phyloP scores from a whole-genome alignment of 495 filamentous ascomycete species.

The Cercophora newfieldiana region DNA sequence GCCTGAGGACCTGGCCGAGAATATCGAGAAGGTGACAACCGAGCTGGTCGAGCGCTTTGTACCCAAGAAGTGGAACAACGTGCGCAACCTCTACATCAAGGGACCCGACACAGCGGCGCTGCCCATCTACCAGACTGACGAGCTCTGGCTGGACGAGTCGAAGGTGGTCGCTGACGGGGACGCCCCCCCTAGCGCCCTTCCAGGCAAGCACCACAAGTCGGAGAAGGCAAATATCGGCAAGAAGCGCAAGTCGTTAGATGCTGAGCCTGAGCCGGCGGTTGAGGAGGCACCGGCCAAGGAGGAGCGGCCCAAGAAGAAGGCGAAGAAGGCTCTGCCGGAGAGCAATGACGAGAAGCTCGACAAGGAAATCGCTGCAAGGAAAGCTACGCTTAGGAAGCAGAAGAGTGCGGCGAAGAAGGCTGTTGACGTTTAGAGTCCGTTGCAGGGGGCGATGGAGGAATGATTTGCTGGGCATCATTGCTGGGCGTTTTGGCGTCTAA shows the following conservation, averaged over 20 bases:
- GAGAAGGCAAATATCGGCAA: slow-evolving; percentile 62
- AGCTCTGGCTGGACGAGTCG: slow-evolving; percentile 81
- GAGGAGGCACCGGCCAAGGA: slow-evolving; percentile 45
- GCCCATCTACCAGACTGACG: slow-evolving; percentile 86
- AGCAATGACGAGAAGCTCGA: slow-evolving; percentile 31
- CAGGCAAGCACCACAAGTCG: slow-evolving; percentile 34
- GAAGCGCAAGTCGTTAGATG: slow-evolving; percentile 61
- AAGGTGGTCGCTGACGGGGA: slow-evolving; percentile 70
- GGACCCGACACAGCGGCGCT: slow-evolving; percentile 79
- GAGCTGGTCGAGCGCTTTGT: slow-evolving; percentile 74
- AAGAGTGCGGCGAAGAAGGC: slow-evolving; percentile 58
- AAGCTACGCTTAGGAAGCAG: slow-evolving; percentile 60
- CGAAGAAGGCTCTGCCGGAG: slow-evolving; percentile 42
- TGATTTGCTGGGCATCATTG: slow-evolving; percentile 18
- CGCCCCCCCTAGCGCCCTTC: slow-evolving; percentile 46
- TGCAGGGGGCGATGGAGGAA: neutral
- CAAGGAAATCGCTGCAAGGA: slow-evolving; percentile 58
- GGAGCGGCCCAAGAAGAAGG: slow-evolving; percentile 54
- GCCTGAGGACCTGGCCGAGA: slow-evolving; percentile 73
- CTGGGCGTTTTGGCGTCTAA: slow-evolving; percentile 28
- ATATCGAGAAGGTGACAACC: slow-evolving; percentile 69
- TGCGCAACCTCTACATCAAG: slow-evolving; percentile 85
- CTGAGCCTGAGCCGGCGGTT: slow-evolving; percentile 42
- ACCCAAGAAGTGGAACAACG: slow-evolving; percentile 78
- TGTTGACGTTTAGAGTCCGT: slow-evolving; percentile 24